Percentiles rank a stretch among this genome's conserved stretches.
These are phyloP conservation scores for Beta lomatogona DNA, from an alignment of 179 eudicot species.

Conservation along the genomic window DNA sequence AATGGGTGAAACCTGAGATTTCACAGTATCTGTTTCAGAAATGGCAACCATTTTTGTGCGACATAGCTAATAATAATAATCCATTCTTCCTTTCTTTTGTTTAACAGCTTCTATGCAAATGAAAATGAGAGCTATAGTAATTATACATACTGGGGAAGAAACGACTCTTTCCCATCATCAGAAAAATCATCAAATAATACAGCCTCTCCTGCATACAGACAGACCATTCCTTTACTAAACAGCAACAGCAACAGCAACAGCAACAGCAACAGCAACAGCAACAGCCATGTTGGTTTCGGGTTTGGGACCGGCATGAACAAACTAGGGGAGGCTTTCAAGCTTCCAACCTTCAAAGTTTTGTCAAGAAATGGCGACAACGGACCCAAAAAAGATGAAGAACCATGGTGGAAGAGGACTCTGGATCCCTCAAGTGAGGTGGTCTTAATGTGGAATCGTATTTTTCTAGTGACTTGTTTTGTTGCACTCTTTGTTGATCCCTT, in stretches of 20 bases:
- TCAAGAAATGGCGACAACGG: slow-evolving; percentile 21
- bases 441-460: slow-evolving; percentile 62
- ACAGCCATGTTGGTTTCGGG: slow-evolving; percentile 28
- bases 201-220: slow-evolving; percentile 38
- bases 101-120: slow-evolving; percentile 49
- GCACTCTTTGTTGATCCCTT: slow-evolving; percentile 76
- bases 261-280: too few relatives aligned
- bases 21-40: too few relatives aligned
- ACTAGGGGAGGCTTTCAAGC: slow-evolving; percentile 36
- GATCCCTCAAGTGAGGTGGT: slow-evolving; percentile 69
- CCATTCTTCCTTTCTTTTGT: neutral
- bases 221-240: slow-evolving; percentile 37
- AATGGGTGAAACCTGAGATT: too few relatives aligned
- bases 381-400: neutral
- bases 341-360: slow-evolving; percentile 37
- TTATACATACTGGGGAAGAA: slow-evolving; percentile 36
- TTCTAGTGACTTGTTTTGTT: slow-evolving; percentile 59
- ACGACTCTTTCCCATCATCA: slow-evolving; percentile 24
- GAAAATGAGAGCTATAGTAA: slow-evolving; percentile 36
- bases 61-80: too few relatives aligned
- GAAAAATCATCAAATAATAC: slow-evolving; percentile 21
- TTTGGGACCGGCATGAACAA: slow-evolving; percentile 29
- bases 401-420: slow-evolving; percentile 50
- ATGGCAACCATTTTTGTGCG: too few relatives aligned
- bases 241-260: neutral